phyloP scores from a whole-genome alignment of 73 alveolate species.

The Loxodes magnus region DNA sequence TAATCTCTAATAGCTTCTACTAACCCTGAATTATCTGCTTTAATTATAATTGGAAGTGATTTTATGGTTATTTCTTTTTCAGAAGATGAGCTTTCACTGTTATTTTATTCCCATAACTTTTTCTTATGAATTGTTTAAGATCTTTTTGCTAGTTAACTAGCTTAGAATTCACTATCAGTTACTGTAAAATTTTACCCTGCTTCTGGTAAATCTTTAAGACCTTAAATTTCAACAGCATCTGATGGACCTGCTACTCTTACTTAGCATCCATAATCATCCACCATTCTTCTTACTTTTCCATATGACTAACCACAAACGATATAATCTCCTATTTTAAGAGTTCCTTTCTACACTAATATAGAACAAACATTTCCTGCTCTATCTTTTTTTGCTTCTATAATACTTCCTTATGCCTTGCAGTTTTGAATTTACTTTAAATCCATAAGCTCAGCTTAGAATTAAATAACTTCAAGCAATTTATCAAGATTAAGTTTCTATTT shows the following conservation, averaged over 20 bases:
- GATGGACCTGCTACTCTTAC: slow-evolving; percentile 57
- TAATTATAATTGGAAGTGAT: too few species aligned
- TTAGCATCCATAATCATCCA: slow-evolving; percentile 39
- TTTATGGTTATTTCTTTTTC: too few species aligned
- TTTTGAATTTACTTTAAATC: slow-evolving; percentile 32
- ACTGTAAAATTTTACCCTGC: slow-evolving; percentile 52
- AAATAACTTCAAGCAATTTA: slow-evolving; percentile 40
- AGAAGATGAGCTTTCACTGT: too few species aligned
- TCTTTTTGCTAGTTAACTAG: slow-evolving; percentile 24
- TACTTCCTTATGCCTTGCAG: slow-evolving; percentile 17
- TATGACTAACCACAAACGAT: slow-evolving; percentile 53
- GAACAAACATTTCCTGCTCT: slow-evolving; percentile 50
- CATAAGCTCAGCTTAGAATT: slow-evolving; percentile 34
- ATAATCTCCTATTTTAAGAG: slow-evolving; percentile 42
- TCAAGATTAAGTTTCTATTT: slow-evolving; percentile 40
- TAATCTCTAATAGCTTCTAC: slow-evolving; percentile 54
- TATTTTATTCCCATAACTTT: slow-evolving; percentile 5
- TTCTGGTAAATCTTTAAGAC: slow-evolving; percentile 64
- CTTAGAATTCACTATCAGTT: slow-evolving; percentile 26
- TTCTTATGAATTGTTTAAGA: slow-evolving; percentile 24
- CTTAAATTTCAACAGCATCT: slow-evolving; percentile 60
- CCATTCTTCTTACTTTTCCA: slow-evolving; percentile 54
- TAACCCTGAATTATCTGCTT: too few species aligned
- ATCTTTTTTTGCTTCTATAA: slow-evolving; percentile 26
- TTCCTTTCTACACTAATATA: slow-evolving; percentile 56